Conservation (phyloP, 768 basidiomycete genomes). For the Leccinum aurantiacum region DNA sequence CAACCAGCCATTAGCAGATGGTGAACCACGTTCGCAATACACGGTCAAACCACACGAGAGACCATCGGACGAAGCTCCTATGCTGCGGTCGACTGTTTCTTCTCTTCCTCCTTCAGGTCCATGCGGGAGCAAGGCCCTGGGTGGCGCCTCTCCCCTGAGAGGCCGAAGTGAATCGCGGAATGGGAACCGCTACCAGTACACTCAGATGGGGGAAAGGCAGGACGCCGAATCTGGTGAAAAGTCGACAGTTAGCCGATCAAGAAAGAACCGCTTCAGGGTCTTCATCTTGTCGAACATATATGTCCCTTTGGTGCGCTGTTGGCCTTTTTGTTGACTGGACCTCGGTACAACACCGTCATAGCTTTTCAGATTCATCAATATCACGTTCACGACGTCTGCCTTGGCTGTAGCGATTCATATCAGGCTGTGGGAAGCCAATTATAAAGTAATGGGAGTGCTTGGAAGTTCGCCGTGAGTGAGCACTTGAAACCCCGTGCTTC, state of each 20-base stretch:
- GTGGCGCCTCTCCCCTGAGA: slow-evolving; percentile 67
- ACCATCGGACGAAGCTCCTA: slow-evolving; percentile 22
- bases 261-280: slow-evolving; percentile 52
- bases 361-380: slow-evolving; percentile 85
- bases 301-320: slow-evolving; percentile 66
- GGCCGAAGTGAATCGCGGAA: slow-evolving; percentile 13
- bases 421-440: slow-evolving; percentile 52
- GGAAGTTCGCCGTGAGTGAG: slow-evolving; percentile 76
- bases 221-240: slow-evolving; percentile 33
- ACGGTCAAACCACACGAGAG: slow-evolving; percentile 14
- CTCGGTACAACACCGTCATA: slow-evolving; percentile 31
- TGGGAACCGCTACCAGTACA: slow-evolving; percentile 17
- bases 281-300: slow-evolving; percentile 76
- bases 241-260: slow-evolving; percentile 28
- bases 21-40: slow-evolving; percentile 20
- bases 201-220: slow-evolving; percentile 17
- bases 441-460: slow-evolving; percentile 62
- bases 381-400: slow-evolving; percentile 76
- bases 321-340: background rate
- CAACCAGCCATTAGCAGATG: slow-evolving; percentile 8
- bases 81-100: slow-evolving; percentile 26
- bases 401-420: slow-evolving; percentile 80
- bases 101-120: slow-evolving; percentile 44
- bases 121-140: slow-evolving; percentile 57
- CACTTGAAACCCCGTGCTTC: background rate